Conservation (phyloP, 768 basidiomycete species). For the Termitomyces sp. region DNA sequence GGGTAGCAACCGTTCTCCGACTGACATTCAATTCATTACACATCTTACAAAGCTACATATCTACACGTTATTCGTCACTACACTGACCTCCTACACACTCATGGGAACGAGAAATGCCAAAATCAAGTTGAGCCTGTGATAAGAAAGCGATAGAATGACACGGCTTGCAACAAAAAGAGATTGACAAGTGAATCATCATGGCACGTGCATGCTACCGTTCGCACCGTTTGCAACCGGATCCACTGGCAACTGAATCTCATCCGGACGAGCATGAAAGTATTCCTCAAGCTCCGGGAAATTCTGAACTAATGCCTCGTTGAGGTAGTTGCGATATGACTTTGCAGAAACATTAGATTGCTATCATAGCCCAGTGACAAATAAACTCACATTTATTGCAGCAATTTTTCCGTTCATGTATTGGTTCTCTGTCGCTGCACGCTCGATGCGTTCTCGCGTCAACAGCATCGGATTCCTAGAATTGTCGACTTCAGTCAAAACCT, state of each 20-base stretch:
- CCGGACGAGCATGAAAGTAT: constrained; percentile 22
- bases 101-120: constrained; percentile 1
- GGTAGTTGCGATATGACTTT: constrained; percentile 65
- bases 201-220: neutral
- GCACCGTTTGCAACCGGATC: constrained; percentile 1
- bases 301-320: constrained; percentile 69
- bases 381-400: constrained; percentile 64
- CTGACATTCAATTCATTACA: constrained; percentile 15
- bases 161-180: neutral
- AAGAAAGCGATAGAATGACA: neutral
- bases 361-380: neutral
- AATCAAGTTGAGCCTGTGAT: neutral
- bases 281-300: constrained; percentile 66
- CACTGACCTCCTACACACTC: neutral
- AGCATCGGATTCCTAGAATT: constrained; percentile 78
- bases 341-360: constrained; percentile 8
- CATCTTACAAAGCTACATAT: constrained; percentile 15
- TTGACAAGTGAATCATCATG: neutral
- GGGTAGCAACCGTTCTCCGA: constrained; percentile 10
- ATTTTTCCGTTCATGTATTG: constrained; percentile 93
- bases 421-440: constrained; percentile 84
- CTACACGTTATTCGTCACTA: neutral
- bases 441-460: constrained; percentile 74
- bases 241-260: constrained; percentile 10
- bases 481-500: constrained; percentile 78